Evolutionary conservation across 2,329 filamentous ascomycete species (phyloP), one percentile per base, ranked within the genome.

Genomic region (Emmonsiellopsis sp.): DNA sequence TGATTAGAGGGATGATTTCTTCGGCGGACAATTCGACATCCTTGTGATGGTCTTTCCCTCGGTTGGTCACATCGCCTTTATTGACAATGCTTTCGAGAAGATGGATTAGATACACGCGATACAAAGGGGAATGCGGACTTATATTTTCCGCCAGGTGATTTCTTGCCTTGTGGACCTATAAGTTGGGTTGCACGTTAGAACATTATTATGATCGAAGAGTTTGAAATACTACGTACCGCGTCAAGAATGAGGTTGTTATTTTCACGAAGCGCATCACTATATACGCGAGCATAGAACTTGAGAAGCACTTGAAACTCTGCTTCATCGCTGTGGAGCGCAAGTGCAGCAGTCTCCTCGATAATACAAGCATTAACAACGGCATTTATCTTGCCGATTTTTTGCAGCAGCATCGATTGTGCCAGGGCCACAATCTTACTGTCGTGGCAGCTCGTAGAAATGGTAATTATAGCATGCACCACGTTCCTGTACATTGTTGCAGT

Each of bases 341-440:
- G 74, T 5, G 82, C 77, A 7, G 90, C 89, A 6, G 89, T 84
- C 56, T 94, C 90, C 13, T 82, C 83, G 52, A 97, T 85, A 55
- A 98, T 93, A 53, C 86, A 85, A 32, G 86, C 84, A 73, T 97
- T 91, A 2, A 96, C 87, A 4, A 80, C 75, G 55, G 81, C 78
- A 63, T 83, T 93, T 53, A 96, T 83, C 69, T 93, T 92, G 56
- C 86, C 85, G 54, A 97, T 81, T 69, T 98, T 97, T 65, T 98
- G 93, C n/a, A 95, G 73, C 26, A 99, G 81, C 84, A 98, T 96
- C 0, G 90, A 94, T 62, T 96, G 87, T 2, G 91, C 92, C 51
- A 98, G 76, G 5, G 91, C 91, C 6, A 87, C 93, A 52, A 98
- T 95, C 71, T 96, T 95, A 55, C 89, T 84, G 63, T 98, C 91